Conservation (phyloP, 1,284 basidiomycete genomes). For the Takashimella tepidaria region DNA sequence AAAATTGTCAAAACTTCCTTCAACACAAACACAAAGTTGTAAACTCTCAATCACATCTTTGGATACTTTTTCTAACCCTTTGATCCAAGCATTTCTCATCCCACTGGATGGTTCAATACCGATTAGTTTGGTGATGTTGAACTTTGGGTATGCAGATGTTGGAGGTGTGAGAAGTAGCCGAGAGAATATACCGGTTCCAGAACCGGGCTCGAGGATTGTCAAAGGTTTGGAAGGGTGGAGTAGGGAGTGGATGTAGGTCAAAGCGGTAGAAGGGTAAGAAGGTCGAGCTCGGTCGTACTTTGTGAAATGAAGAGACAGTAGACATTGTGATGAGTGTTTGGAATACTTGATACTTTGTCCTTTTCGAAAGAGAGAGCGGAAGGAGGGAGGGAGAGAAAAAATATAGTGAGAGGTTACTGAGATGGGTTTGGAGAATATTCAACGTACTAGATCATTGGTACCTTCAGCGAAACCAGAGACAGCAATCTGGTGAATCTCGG, state of each 20-base stretch:
- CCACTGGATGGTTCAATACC: slow-evolving; percentile 48
- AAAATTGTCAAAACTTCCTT: slow-evolving; percentile 48
- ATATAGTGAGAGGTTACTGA: background rate
- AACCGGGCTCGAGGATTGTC: slow-evolving; percentile 41
- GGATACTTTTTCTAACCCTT: slow-evolving; percentile 15
- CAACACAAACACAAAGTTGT: slow-evolving; percentile 18
- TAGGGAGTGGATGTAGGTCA: slow-evolving; percentile 32
- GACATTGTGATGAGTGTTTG: slow-evolving; percentile 1
- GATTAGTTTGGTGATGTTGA: slow-evolving; percentile 34
- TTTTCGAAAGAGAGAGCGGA: background rate
- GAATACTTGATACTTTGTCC: slow-evolving; percentile 8
- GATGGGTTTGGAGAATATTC: background rate
- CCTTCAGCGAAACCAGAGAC: slow-evolving; percentile 39
- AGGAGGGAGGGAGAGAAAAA: background rate
- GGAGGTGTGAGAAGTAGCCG: slow-evolving; percentile 44
- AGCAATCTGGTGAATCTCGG: slow-evolving; percentile 35
- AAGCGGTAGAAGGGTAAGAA: slow-evolving; percentile 43
- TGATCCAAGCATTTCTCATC: slow-evolving; percentile 45
- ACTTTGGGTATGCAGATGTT: slow-evolving; percentile 29
- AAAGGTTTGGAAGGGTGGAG: slow-evolving; percentile 12
- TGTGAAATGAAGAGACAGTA: background rate
- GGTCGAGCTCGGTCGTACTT: slow-evolving; percentile 49
- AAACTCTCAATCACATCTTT: background rate
- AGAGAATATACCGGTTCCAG: slow-evolving; percentile 50
- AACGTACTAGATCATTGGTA: slow-evolving; percentile 45